A percentile compares a stretch with the other conserved stretches of the same genome.
Evolutionary conservation across 192 early-diverging fungal genomes (phyloP).

Genomic region (Fimicolochytrium jonesii): DNA sequence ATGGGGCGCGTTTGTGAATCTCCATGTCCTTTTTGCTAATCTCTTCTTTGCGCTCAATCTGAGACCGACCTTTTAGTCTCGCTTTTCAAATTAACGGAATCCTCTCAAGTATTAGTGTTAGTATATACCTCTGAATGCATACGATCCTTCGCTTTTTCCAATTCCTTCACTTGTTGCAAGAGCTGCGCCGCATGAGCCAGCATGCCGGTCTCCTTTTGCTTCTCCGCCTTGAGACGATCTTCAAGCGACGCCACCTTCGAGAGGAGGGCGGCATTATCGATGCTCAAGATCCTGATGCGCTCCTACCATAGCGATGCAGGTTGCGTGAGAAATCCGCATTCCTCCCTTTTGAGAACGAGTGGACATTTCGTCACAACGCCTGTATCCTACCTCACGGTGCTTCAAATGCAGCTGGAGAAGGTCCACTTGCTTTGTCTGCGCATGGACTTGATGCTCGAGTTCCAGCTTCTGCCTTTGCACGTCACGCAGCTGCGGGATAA

Average conservation of each 20-base stretch:
- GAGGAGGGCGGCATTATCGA: neutral
- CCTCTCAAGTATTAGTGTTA: neutral
- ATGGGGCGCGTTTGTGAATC: neutral
- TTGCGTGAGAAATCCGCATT: too few species aligned
- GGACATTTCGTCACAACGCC: too few species aligned
- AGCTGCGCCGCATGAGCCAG: neutral
- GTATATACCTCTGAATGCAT: neutral
- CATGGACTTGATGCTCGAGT: neutral
- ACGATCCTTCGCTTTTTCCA: neutral
- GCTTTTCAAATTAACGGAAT: too few species aligned
- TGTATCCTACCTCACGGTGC: neutral
- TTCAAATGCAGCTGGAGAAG: neutral
- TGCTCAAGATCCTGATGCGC: neutral
- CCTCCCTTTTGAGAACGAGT: too few species aligned
- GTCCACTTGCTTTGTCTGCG: neutral
- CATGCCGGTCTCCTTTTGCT: neutral
- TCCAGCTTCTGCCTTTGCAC: neutral
- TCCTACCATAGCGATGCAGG: too few species aligned
- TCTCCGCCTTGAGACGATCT: neutral
- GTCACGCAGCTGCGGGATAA: neutral
- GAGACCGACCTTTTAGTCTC: too few species aligned
- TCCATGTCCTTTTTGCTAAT: neutral
- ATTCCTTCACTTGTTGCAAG: neutral
- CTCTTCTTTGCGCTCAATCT: neutral
- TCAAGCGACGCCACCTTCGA: neutral